Base-by-base conservation (phyloP, 495 filamentous ascomycete species). In the Amniculicola lignicola region DNA sequence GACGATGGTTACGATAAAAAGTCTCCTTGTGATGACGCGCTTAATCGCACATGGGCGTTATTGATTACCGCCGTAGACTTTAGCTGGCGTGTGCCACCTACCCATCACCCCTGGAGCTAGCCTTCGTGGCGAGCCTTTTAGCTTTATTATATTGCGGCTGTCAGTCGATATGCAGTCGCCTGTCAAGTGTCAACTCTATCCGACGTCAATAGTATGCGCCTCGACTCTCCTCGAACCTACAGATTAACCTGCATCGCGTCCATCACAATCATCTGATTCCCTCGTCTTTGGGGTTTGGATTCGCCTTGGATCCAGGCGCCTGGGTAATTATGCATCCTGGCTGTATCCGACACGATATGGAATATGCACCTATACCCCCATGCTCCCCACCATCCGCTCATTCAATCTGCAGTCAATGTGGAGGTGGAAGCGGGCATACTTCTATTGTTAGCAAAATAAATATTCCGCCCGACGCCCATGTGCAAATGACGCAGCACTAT, bases 21-120 rank as follows among this genome's bases (percentile, higher is more conserved):
- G 16, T 51, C 55, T 59, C 55, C 46, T 52, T 6, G 36, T 18
- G 27, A 59, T 59, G 46, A 51, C 55, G 55, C 39, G 55, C 55
- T n/a, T 25, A 6, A 2, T 27, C 33, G 10, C 19, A 44, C 44
- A 57, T 41, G 43, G 31, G 43, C 21, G 2, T 18, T 24, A 24
- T 22, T 44, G 15, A 14, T 16, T 44, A 21, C 40, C 14, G 16
- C 21, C 7, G 36, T 18, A 39, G 6, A 39, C 36, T 6, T 15
- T 15, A n/a, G 36, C 19, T 6, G n/a, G 14, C 36, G 19, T 15
- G n/a, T 7, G 4, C n/a, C n/a, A 15, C 14, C n/a, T 6, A 15
- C 19, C 14, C 36, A 6, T 6, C 36, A 10, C 19, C 22, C 43
- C 43, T 28, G 12, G 19, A 15, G 5, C 41, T 35, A 21, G 22